phyloP scores from a whole-genome alignment of 1,139 yeast genomes.

The Spathaspora sp. region DNA sequence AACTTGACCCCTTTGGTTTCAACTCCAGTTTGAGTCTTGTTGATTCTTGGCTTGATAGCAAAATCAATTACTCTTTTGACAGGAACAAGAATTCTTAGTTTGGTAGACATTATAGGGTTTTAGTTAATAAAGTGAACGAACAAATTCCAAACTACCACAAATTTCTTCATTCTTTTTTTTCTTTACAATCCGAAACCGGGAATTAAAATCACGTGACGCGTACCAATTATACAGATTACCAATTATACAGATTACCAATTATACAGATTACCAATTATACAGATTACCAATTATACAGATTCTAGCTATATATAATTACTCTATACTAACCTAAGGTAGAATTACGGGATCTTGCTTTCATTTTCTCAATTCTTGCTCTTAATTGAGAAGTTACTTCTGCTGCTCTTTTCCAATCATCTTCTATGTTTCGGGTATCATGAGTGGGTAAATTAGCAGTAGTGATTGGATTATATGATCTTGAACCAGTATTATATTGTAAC shows the following conservation, averaged over 20 bases:
- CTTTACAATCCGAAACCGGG: slow-evolving; percentile 2
- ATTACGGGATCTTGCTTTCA: slow-evolving; percentile 54
- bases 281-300: too few species aligned
- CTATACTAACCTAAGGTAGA: slow-evolving; percentile 3
- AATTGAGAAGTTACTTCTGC: slow-evolving; percentile 85
- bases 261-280: too few species aligned
- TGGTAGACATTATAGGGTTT: slow-evolving; percentile 44
- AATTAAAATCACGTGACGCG: not conserved
- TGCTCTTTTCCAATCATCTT: slow-evolving; percentile 85
- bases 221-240: too few species aligned
- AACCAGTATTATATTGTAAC: not conserved
- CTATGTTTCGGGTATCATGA: slow-evolving; percentile 21
- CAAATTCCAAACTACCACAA: not conserved
- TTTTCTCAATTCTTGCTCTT: slow-evolving; percentile 83
- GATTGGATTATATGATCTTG: slow-evolving; percentile 3
- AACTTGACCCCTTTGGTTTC: slow-evolving; percentile 91
- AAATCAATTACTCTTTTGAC: slow-evolving; percentile 93
- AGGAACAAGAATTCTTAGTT: slow-evolving; percentile 82
- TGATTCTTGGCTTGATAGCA: slow-evolving; percentile 90
- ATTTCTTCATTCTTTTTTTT: not conserved
- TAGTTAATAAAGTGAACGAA: not conserved
- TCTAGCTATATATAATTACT: not conserved
- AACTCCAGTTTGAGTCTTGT: slow-evolving; percentile 80
- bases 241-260: too few species aligned
- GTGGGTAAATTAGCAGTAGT: not conserved